phyloP scores from a whole-genome alignment of 169 alveolate genomes.

The Eimeria sp. region DNA sequence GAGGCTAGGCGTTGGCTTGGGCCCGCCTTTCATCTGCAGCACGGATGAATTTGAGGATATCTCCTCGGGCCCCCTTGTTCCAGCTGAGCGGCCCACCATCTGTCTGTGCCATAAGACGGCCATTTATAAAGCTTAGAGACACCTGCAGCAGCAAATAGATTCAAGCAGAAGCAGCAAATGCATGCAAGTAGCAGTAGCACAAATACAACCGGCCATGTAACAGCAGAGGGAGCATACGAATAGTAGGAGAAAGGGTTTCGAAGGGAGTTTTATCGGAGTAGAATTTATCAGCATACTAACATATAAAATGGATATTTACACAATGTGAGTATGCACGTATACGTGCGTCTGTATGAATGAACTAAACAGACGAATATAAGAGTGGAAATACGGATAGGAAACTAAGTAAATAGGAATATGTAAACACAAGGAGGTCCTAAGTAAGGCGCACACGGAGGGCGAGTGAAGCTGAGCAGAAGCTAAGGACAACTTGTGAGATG shows the following conservation, averaged over 20 bases:
- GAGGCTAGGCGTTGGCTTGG: conserved; percentile 14
- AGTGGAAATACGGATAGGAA: too few relatives aligned
- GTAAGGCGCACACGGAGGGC: not conserved
- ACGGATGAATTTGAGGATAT: conserved; percentile 32
- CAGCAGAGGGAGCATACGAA: not conserved
- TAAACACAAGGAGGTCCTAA: not conserved
- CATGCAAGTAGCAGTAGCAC: not conserved
- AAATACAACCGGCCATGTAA: too few relatives aligned
- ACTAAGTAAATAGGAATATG: not conserved
- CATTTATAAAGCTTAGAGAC: conserved; percentile 38
- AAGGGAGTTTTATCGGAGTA: not conserved
- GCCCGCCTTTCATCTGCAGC: conserved; percentile 42
- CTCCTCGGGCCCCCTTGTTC: conserved; percentile 68
- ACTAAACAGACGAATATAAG: not conserved
- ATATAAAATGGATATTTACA: too few relatives aligned
- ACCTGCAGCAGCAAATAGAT: conserved; percentile 19
- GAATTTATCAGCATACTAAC: not conserved
- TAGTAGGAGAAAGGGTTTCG: not conserved
- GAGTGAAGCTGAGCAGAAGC: not conserved
- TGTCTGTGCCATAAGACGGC: conserved; percentile 51
- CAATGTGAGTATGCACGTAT: not conserved
- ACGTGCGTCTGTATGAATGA: not conserved
- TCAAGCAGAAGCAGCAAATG: not conserved
- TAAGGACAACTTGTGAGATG: not conserved
- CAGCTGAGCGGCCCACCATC: conserved; percentile 40